Percentiles rank a stretch among this genome's conserved stretches.
Conservation (phyloP, 2,329 filamentous ascomycete species). For the Trichophaea hybrida region DNA sequence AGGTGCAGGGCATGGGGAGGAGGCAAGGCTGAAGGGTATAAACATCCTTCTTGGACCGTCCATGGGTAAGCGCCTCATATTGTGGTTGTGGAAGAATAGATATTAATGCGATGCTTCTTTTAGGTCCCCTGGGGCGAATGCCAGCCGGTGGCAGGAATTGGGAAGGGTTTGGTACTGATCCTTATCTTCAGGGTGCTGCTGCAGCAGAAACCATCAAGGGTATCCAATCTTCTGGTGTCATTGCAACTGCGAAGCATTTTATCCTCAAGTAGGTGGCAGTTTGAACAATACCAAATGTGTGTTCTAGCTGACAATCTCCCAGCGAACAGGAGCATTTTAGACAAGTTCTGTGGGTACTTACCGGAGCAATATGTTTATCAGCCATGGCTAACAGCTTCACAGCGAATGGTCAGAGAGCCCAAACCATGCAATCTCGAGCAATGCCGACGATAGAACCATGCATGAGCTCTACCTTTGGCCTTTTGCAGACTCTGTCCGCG, state of each 20-base stretch:
- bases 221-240: slow-evolving; percentile 40
- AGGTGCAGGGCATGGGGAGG: slow-evolving; percentile 37
- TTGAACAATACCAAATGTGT: slow-evolving; percentile 26
- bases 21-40: slow-evolving; percentile 39
- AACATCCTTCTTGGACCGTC: slow-evolving; percentile 39
- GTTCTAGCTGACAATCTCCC: neutral
- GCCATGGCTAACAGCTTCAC: neutral
- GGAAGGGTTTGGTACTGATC: slow-evolving; percentile 46
- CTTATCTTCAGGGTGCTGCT: slow-evolving; percentile 38
- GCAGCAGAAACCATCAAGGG: slow-evolving; percentile 32
- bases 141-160: slow-evolving; percentile 58
- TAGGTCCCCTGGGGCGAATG: slow-evolving; percentile 37
- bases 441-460: slow-evolving; percentile 57
- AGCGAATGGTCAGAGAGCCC: neutral
- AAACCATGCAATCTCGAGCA: slow-evolving; percentile 33
- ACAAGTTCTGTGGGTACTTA: slow-evolving; percentile 1
- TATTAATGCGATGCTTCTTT: too few relatives aligned
- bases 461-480: slow-evolving; percentile 69
- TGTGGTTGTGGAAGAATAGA: slow-evolving; percentile 32
- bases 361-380: too few relatives aligned
- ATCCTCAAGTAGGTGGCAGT: slow-evolving; percentile 28
- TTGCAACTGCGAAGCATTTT: slow-evolving; percentile 46
- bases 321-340: slow-evolving; percentile 17
- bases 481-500: slow-evolving; percentile 56
- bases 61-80: slow-evolving; percentile 36